Evolutionary conservation across 345 rosid species (phyloP), one percentile per base, ranked within the genome.

Genomic region (Tarenaya hassleriana): DNA sequence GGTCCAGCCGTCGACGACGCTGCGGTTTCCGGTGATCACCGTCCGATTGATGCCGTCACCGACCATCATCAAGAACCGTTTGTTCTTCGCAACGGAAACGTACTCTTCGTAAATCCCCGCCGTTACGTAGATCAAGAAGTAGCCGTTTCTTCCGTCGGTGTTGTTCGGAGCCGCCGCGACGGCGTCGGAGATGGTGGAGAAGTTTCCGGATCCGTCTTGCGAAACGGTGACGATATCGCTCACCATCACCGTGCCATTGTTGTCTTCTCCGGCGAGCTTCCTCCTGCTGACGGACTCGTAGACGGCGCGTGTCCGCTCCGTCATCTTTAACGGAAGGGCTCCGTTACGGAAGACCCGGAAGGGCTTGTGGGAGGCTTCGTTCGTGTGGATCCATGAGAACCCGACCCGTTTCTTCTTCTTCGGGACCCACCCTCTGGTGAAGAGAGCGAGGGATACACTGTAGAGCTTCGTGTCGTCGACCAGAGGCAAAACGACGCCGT

Each of bases 1-100:
- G 5, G 94, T 88, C 98, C 95, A 88, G 7, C 86, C 86, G 15
- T 85, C 98, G 21, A 58, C 90, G 5, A 79, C 84, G 66, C 88
- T 92, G 5, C 86, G 82, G 14, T 85, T 88, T 1, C 98, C 94
- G 14, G 95, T 88, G 47, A 92, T 71, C 18, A 92, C 62, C 9
- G 98, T 92, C 61, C 63, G 77, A 55, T 83, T 81, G 55, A 92
- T 88, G 0, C 96, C 98, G 12, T 79, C 98, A 2, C 98, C 98
- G 11, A 88, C 63, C 73, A 92, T 88, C 94, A 88, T 85, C 67
- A 92, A 64, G 31, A 78, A 81, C 20, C 31, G 67, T 66, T 88
- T 92, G 45, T 81, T 88, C 73, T 81, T 92, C 0, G 84, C 57
- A 39, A 92, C 69, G 12, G 82, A 75, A 1, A 92, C 55, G 10